These are phyloP conservation scores for Tolypocladium nubicola DNA, from an alignment of 2,329 filamentous ascomycete species.

Conservation along the genomic window DNA sequence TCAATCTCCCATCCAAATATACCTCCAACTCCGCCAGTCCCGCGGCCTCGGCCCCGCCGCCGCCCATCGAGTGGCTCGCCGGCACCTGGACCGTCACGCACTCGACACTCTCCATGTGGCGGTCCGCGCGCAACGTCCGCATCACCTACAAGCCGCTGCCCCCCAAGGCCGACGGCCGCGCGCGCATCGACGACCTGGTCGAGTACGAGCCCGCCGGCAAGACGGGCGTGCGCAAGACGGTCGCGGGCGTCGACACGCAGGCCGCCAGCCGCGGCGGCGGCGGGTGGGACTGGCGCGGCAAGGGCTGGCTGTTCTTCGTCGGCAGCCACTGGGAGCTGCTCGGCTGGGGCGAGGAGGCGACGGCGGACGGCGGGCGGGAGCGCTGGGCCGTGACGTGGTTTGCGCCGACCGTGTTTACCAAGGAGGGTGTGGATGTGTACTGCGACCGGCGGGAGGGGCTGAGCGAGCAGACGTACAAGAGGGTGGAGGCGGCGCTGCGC, in stretches of 20 bases:
- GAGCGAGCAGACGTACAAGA: constrained; percentile 42
- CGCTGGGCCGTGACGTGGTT: constrained; percentile 80
- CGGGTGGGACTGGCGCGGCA: constrained; percentile 68
- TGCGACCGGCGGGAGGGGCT: constrained; percentile 51
- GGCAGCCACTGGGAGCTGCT: constrained; percentile 72
- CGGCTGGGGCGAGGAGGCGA: constrained; percentile 53
- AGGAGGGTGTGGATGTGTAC: constrained; percentile 73
- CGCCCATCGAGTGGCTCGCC: constrained; percentile 47
- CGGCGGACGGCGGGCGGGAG: constrained; percentile 30
- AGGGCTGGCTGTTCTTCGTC: constrained; percentile 62
- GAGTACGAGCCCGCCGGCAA: constrained; percentile 50
- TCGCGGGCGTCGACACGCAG: constrained; percentile 54
- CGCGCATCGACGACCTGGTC: constrained; percentile 60
- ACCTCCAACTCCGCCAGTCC: constrained; percentile 12
- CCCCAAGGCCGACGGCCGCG: constrained; percentile 23
- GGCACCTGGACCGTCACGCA: constrained; percentile 67
- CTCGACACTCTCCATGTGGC: constrained; percentile 73
- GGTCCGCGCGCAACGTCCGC: constrained; percentile 64
- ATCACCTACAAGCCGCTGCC: constrained; percentile 60
- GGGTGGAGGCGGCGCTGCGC: constrained; percentile 42
- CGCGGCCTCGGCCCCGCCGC: constrained; percentile 23
- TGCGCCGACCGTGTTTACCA: constrained; percentile 71
- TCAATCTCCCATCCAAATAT: constrained; percentile 38
- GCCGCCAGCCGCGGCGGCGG: constrained; percentile 19
- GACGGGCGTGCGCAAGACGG: constrained; percentile 40